Percentiles rank a stretch among this genome's conserved stretches.
Conservation (phyloP, 768 basidiomycete species). For the Kwoniella dendrophila region DNA sequence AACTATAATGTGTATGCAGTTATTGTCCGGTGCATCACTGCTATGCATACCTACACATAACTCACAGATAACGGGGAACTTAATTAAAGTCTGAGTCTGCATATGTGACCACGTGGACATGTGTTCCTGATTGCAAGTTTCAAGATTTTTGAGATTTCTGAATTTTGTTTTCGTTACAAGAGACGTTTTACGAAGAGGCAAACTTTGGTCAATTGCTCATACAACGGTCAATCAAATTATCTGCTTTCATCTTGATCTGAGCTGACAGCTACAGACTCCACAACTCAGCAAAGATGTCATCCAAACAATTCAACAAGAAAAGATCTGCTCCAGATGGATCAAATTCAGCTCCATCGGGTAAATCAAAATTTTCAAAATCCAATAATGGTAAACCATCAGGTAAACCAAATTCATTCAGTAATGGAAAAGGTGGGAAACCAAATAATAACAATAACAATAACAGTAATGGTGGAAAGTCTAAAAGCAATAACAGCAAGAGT, state of each 20-base stretch:
- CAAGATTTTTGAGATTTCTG: constrained; percentile 1
- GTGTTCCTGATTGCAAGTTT: background rate
- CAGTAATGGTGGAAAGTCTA: background rate
- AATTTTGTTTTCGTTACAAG: background rate
- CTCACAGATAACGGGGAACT: too few species aligned
- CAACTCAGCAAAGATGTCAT: constrained; percentile 3
- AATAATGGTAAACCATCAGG: constrained; percentile 10
- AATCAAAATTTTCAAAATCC: constrained; percentile 5
- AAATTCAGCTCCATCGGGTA: background rate
- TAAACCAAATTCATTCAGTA: background rate
- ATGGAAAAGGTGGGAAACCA: background rate
- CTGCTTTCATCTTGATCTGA: background rate
- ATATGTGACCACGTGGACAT: too few species aligned
- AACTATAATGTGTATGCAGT: too few species aligned
- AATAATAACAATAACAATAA: background rate
- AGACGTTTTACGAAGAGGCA: too few species aligned
- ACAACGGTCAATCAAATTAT: background rate
- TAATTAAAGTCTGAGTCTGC: too few species aligned
- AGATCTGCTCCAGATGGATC: background rate
- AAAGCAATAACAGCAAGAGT: background rate
- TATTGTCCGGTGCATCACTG: too few species aligned
- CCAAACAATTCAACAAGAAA: constrained; percentile 12
- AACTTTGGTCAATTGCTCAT: too few species aligned
- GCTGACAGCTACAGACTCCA: background rate
- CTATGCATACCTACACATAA: too few species aligned